Conservation (phyloP, 305 asterid species). For the Solanum hybrid region DNA sequence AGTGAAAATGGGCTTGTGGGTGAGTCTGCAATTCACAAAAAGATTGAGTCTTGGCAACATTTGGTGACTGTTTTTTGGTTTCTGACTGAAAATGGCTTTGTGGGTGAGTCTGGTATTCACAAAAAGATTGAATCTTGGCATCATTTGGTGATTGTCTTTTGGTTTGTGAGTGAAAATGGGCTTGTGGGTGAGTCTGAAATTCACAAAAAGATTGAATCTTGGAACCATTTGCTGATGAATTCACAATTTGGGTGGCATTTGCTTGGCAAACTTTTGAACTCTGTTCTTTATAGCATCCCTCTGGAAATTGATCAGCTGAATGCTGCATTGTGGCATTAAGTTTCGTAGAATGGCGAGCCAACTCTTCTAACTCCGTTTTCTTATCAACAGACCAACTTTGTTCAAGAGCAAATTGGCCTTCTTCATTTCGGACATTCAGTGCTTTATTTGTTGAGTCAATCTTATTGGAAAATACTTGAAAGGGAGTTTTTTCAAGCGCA, state of each 20-base stretch:
- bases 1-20: conserved; percentile 32
- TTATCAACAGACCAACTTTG: not conserved
- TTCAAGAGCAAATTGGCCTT: not conserved
- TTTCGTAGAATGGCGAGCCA: conserved; percentile 38
- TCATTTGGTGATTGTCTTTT: conserved; percentile 13
- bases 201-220: not conserved
- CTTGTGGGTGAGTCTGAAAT: not conserved
- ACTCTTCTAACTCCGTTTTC: conserved; percentile 44
- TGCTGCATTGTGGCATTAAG: not conserved
- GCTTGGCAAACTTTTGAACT: not conserved
- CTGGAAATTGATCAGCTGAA: not conserved
- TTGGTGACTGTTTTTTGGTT: not conserved
- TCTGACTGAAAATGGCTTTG: not conserved
- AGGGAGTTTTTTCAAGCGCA: not conserved
- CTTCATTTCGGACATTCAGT: not conserved
- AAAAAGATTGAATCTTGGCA: not conserved
- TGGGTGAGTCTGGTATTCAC: not conserved
- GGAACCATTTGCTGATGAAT: not conserved
- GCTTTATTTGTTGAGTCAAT: not conserved
- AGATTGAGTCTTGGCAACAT: not conserved
- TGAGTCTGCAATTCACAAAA: not conserved
- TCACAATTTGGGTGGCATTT: not conserved
- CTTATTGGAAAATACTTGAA: not conserved
- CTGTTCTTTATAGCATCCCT: not conserved
- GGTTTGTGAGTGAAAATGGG: conserved; percentile 43